Percentiles rank a stretch among this genome's conserved stretches.
phyloP scores from a whole-genome alignment of 2,329 filamentous ascomycete genomes.

The Aspergillus fijiensis region DNA sequence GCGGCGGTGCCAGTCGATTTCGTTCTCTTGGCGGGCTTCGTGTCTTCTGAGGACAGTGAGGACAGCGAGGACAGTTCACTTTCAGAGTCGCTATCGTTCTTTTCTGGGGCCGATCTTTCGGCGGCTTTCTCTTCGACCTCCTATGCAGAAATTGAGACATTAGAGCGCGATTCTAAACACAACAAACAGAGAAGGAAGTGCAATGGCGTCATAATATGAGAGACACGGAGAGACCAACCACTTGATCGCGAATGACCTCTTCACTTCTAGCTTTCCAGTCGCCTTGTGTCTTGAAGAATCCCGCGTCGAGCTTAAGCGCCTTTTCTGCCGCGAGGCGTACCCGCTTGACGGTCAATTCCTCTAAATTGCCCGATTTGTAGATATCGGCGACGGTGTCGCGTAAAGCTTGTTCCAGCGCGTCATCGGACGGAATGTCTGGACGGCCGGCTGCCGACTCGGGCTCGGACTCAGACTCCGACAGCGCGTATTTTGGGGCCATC shows the following conservation, averaged over 20 bases:
- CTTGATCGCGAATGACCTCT: slow-evolving; percentile 53
- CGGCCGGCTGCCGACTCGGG: slow-evolving; percentile 21
- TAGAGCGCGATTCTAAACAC: neutral
- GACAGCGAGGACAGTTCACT: slow-evolving; percentile 13
- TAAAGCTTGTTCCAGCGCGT: slow-evolving; percentile 38
- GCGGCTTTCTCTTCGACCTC: slow-evolving; percentile 32
- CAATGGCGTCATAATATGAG: neutral
- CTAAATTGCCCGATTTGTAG: slow-evolving; percentile 41
- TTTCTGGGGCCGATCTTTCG: slow-evolving; percentile 14
- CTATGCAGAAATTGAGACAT: slow-evolving; percentile 21
- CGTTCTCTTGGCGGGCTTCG: slow-evolving; percentile 29
- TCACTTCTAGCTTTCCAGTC: slow-evolving; percentile 59
- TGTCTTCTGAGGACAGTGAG: slow-evolving; percentile 21
- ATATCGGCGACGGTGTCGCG: slow-evolving; percentile 40
- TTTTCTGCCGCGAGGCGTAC: slow-evolving; percentile 55
- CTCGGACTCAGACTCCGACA: slow-evolving; percentile 35
- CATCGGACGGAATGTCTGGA: slow-evolving; percentile 30
- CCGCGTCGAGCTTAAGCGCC: slow-evolving; percentile 51
- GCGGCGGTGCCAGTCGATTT: slow-evolving; percentile 23
- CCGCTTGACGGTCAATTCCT: slow-evolving; percentile 58
- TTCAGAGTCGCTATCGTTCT: slow-evolving; percentile 11
- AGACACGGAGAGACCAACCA: slow-evolving; percentile 38
- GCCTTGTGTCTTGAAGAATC: slow-evolving; percentile 55
- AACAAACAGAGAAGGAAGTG: too few relatives aligned
- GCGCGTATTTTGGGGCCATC: slow-evolving; percentile 33